Conservation (phyloP, 2,329 filamentous ascomycete species). For the Epicoccum nigrum region DNA sequence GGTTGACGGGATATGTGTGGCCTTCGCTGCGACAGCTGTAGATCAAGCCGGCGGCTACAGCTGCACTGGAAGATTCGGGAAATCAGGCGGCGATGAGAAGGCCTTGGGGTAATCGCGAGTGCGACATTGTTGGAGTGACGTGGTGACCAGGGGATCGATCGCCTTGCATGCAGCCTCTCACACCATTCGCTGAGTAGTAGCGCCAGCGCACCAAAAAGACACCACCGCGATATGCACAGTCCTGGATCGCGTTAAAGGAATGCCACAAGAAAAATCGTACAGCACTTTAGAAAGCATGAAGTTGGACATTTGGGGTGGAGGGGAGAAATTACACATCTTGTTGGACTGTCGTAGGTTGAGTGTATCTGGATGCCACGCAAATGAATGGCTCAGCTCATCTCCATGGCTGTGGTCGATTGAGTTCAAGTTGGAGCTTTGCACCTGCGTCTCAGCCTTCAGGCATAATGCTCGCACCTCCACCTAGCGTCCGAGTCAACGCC, state of each 20-base stretch:
- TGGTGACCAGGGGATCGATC: slow-evolving; percentile 10
- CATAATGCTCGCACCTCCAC: background rate
- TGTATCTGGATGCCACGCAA: background rate
- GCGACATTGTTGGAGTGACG: slow-evolving; percentile 15
- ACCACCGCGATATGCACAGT: background rate
- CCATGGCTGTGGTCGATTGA: background rate
- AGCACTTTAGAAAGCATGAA: background rate
- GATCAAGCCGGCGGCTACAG: slow-evolving; percentile 2
- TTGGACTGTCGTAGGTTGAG: background rate
- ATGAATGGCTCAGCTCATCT: background rate
- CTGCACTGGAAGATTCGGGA: slow-evolving; percentile 5
- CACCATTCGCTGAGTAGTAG: slow-evolving; percentile 7
- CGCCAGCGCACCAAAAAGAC: slow-evolving; percentile 10
- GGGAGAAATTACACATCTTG: background rate
- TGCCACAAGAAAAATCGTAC: background rate
- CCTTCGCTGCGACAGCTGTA: background rate
- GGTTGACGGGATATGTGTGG: background rate
- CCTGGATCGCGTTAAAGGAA: background rate
- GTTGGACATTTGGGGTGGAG: background rate
- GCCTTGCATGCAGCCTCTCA: slow-evolving; percentile 5
- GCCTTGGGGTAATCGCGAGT: slow-evolving; percentile 1
- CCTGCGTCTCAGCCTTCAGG: background rate
- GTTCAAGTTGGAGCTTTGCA: background rate
- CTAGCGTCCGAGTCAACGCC: background rate
- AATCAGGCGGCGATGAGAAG: slow-evolving; percentile 6